Conservation (phyloP, 495 filamentous ascomycete genomes). For the Neurospora sp. region DNA sequence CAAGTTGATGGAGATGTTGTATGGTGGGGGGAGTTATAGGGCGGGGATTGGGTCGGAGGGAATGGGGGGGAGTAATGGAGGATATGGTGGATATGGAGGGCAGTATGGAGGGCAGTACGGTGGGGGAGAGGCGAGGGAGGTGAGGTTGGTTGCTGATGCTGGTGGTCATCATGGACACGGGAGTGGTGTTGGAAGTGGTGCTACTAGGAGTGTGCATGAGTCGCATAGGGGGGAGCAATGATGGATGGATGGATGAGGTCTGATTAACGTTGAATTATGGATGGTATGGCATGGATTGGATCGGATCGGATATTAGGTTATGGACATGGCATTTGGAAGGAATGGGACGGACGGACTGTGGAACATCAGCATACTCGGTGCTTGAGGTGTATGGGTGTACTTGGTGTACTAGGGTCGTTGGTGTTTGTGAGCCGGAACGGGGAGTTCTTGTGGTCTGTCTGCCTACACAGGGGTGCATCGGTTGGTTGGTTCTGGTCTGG, state of each 20-base stretch:
- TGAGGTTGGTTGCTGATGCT: slow-evolving; percentile 6
- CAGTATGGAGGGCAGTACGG: neutral
- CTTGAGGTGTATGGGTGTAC: neutral
- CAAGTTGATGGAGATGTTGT: slow-evolving; percentile 72
- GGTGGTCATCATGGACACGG: neutral
- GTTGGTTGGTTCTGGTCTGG: neutral
- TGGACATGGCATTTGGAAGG: neutral
- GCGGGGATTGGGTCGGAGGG: neutral
- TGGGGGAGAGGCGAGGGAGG: neutral
- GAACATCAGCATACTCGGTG: neutral
- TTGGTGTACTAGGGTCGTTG: neutral
- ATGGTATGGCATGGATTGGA: neutral
- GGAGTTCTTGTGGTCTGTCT: neutral
- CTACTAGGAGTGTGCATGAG: neutral
- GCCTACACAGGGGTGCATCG: neutral
- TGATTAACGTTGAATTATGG: neutral
- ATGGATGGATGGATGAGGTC: too few relatives aligned
- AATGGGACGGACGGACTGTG: neutral
- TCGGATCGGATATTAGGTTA: neutral
- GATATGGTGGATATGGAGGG: neutral
- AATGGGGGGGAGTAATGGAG: neutral
- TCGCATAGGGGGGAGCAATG: neutral
- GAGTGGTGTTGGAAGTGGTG: neutral
- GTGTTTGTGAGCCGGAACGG: neutral
- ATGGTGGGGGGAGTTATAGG: slow-evolving; percentile 38